Evolutionary conservation across 345 rosid species (phyloP), one percentile per base, ranked within the genome.

Genomic region (Gossypium herbaceum): DNA sequence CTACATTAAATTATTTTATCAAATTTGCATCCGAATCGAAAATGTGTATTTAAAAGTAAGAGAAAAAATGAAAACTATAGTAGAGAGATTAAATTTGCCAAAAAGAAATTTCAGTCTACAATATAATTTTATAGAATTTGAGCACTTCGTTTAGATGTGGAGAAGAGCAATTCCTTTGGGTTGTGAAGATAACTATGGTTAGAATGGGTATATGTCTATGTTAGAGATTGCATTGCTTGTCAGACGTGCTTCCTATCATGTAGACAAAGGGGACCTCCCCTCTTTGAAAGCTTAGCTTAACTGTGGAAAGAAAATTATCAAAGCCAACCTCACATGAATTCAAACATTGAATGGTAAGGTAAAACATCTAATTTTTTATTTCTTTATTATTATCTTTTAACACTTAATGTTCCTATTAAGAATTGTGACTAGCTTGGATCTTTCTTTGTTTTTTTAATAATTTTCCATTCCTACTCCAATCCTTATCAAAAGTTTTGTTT

Each of bases 221-320:
- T 83, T 77, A 73, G 82, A 72, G 86, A 88, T 85, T 83, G 89
- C 58, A 76, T 77, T 68, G 72, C 76, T 64, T 47, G 87, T 82
- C 85, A 79, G 79, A 22, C 43, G 71, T 86, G 90, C 77, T 82
- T 77, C 89, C 83, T 81, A 79, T 75, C 56, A 71, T 39, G 82
- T 83, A 73, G 90, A 86, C 89, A 82, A 73, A 5, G 66, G 77
- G 59, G 83, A 81, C 27, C 61, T 34, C 24, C 84, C 81, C 79
- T 78, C 80, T 73, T 73, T 78, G 47, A 84, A 84, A 81, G 71
- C 71, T 75, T 34, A 71, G 55, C 63, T 55, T 45, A 34, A 34
- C 39, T 34, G 39, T 4, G 39, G 39, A 79, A 79, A 77, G 85
- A 85, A 85, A 47, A 71, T 78, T 45, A 58, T 72, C 61, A 79